phyloP scores from a whole-genome alignment of 768 basidiomycete species.

The Termitomyces eurrhizus region DNA sequence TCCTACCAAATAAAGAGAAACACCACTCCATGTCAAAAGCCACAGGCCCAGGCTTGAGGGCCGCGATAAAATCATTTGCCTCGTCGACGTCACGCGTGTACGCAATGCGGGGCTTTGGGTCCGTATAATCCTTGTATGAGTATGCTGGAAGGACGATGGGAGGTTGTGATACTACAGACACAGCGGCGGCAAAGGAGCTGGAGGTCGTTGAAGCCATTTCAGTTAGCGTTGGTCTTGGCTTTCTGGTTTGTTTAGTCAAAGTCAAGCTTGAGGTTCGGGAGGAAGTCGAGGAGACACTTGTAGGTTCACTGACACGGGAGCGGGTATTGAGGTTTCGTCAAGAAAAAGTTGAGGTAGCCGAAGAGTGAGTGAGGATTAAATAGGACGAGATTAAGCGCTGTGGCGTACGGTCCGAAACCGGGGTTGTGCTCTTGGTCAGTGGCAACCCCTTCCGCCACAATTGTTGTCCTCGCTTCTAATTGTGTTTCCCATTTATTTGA shows the following conservation, averaged over 20 bases:
- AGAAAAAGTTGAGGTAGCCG: slow-evolving; percentile 6
- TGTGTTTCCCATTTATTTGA: neutral
- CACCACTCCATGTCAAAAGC: slow-evolving; percentile 34
- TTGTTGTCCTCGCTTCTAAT: neutral
- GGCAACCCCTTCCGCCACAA: neutral
- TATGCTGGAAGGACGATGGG: slow-evolving; percentile 19
- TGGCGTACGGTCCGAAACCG: slow-evolving; percentile 1
- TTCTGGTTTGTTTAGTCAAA: neutral
- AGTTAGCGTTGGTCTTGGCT: neutral
- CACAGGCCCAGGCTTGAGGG: slow-evolving; percentile 26
- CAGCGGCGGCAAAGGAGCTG: neutral
- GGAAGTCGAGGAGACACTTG: neutral
- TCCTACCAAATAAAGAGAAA: slow-evolving; percentile 11
- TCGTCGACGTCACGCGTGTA: slow-evolving; percentile 27
- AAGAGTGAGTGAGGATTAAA: too few species aligned
- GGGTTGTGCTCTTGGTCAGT: neutral
- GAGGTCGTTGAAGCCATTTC: neutral
- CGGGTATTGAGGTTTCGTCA: neutral
- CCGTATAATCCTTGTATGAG: slow-evolving; percentile 25
- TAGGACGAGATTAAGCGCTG: neutral
- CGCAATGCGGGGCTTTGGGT: slow-evolving; percentile 22
- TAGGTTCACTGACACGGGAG: neutral
- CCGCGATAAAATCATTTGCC: slow-evolving; percentile 25
- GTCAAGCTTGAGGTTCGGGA: neutral
- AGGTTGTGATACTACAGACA: slow-evolving; percentile 2